Evolutionary conservation across 192 early-diverging fungal species (phyloP).

Genomic region (Ramicandelaber brevisporus): DNA sequence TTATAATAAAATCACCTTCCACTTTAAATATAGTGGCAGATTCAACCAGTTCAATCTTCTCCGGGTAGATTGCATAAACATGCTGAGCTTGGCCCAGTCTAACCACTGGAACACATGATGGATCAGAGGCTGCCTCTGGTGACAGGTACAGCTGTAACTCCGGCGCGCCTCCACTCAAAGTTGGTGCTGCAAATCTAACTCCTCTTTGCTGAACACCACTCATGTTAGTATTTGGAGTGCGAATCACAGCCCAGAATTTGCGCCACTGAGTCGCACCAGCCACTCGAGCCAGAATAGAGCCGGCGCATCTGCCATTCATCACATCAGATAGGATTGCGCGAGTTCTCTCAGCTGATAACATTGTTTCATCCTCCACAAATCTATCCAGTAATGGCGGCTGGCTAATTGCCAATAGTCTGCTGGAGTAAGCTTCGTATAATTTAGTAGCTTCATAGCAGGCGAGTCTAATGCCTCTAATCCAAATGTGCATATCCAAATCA

Average conservation of each 20-base stretch:
- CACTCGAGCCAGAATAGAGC: too few relatives aligned
- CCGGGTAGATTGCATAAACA: conserved; percentile 20
- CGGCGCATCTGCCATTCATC: too few relatives aligned
- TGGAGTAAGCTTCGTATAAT: conserved; percentile 50
- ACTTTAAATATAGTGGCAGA: conserved; percentile 20
- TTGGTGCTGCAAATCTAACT: conserved; percentile 19
- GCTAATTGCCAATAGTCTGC: conserved; percentile 15
- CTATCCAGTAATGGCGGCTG: conserved; percentile 17
- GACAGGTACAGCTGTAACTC: conserved; percentile 4
- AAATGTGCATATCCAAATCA: conserved; percentile 25
- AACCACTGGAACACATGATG: conserved; percentile 9
- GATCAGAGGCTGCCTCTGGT: conserved; percentile 10
- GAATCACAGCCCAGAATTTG: too few relatives aligned
- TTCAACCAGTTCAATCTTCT: conserved; percentile 17
- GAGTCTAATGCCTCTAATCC: conserved; percentile 44
- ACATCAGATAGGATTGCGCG: conserved; percentile 10
- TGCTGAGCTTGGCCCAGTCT: conserved; percentile 8
- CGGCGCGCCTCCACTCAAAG: conserved; percentile 22
- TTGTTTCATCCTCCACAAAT: too few relatives aligned
- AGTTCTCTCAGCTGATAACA: conserved; percentile 4
- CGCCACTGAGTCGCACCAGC: too few relatives aligned
- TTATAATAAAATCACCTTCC: conserved; percentile 16
- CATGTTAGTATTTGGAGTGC: too few relatives aligned
- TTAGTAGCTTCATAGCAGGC: conserved; percentile 46
- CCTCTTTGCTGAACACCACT: conserved; percentile 15